Evolutionary conservation across 768 basidiomycete species (phyloP), one percentile per base, ranked within the genome.

Genomic region (Fistulinella prunicolor): DNA sequence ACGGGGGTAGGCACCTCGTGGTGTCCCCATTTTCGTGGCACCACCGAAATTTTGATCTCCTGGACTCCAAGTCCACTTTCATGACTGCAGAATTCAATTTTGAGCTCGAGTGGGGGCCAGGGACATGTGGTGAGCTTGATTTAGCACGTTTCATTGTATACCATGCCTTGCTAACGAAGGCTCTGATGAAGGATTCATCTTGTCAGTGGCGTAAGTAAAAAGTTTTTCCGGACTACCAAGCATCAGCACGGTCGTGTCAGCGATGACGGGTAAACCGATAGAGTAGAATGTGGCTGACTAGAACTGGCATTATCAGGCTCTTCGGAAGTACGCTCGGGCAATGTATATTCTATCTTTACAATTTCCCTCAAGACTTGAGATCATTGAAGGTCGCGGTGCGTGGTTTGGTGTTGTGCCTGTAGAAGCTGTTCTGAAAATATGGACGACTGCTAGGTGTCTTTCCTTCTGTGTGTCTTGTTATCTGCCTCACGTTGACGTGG

Each of bases 251-350:
- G n/a, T n/a, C n/a, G n/a, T 42, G 29, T 26, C 38, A 6, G 19
- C 17, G 14, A n/a, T n/a, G n/a, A n/a, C n/a, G 26, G 26, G 26
- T 6, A 28, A 28, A 6, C 26, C 6, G 26, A 32, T 32, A 12
- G 13, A 32, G 13, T 32, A n/a, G n/a, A n/a, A n/a, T n/a, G n/a
- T n/a, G n/a, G n/a, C n/a, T 32, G 13, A 32, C 30, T 10, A 28
- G 14, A 16, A 20, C 20, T 9, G 14, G 9, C 0, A 37, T 22
- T 0, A 2, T 12, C 16, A 56, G 54, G 44, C 28, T 56, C 16
- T 51, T 41, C 9, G 55, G 54, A 4, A 56, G 55, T 19, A 47
- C 44, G 13, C 6, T 56, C 0, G 55, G 54, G 1, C 55, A 51
- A 28, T 40, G 37, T n/a, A 23, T 44, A 3, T 44, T 51, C 38